Percentiles rank a stretch among this genome's conserved stretches.
These are phyloP conservation scores for Pseudocercospora fijiensis DNA, from an alignment of 2,329 filamentous ascomycete genomes.

Conservation along the genomic window DNA sequence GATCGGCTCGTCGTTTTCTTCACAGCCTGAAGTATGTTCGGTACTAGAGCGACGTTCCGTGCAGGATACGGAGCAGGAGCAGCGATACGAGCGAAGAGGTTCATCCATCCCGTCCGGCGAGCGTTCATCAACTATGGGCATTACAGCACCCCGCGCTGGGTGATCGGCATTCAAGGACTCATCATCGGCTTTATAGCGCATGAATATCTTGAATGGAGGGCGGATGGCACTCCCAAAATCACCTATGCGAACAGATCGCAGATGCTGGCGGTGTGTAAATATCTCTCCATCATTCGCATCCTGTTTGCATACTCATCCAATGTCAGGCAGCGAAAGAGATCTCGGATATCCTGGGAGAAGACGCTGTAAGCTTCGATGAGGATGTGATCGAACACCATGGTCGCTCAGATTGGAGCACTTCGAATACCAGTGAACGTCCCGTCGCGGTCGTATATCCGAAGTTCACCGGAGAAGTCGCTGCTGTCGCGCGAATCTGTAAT, in stretches of 20 bases:
- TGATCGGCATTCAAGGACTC: neutral
- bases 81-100: neutral
- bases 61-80: neutral
- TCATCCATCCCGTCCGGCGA: neutral
- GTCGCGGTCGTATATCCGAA: slow-evolving; percentile 26
- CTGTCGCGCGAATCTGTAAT: slow-evolving; percentile 21
- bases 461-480: slow-evolving; percentile 21
- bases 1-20: neutral
- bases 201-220: neutral
- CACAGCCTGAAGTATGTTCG: neutral
- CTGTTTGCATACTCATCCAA: neutral
- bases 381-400: slow-evolving; percentile 29
- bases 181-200: neutral
- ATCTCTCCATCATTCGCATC: neutral
- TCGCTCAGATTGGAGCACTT: slow-evolving; percentile 26
- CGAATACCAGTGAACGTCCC: slow-evolving; percentile 21
- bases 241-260: slow-evolving; percentile 18
- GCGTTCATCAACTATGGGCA: neutral
- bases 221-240: neutral
- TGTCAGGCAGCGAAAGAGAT: slow-evolving; percentile 23
- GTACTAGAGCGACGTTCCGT: neutral
- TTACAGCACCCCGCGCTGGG: neutral
- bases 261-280: slow-evolving; percentile 22
- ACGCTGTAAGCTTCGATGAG: slow-evolving; percentile 25
- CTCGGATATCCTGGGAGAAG: slow-evolving; percentile 12